Evolutionary conservation across 1,284 basidiomycete species (phyloP).

Genomic region (Cryptococcus sp.): DNA sequence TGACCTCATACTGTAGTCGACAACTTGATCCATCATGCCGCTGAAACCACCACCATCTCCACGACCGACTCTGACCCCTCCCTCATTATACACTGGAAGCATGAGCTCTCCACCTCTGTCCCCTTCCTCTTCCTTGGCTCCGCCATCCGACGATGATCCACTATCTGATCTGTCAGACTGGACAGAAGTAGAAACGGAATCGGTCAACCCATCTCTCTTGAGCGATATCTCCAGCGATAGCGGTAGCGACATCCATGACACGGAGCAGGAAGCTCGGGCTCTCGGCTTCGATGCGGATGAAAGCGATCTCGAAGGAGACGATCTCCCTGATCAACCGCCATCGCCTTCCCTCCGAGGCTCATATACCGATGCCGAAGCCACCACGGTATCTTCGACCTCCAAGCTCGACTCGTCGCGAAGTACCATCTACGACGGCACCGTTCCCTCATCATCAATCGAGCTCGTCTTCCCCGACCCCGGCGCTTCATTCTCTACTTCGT

Average conservation of each 20-base stretch:
- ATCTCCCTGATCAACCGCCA: neutral
- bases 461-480: slow-evolving; percentile 35
- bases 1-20: too few species aligned
- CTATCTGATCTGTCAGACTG: slow-evolving; percentile 23
- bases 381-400: slow-evolving; percentile 8
- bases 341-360: slow-evolving; percentile 19
- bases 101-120: slow-evolving; percentile 12
- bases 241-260: slow-evolving; percentile 12
- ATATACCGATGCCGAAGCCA: slow-evolving; percentile 33
- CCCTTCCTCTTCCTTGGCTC: slow-evolving; percentile 7
- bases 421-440: slow-evolving; percentile 12
- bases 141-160: slow-evolving; percentile 13
- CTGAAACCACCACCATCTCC: too few species aligned
- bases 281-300: slow-evolving; percentile 7
- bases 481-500: slow-evolving; percentile 21
- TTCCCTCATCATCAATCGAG: slow-evolving; percentile 19
- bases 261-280: slow-evolving; percentile 2
- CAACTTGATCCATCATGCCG: too few species aligned
- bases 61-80: too few species aligned
- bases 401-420: slow-evolving; percentile 20
- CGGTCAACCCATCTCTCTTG: slow-evolving; percentile 60
- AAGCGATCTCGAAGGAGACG: slow-evolving; percentile 4
- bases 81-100: too few species aligned
- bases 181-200: slow-evolving; percentile 57
- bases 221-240: slow-evolving; percentile 63